phyloP scores from a whole-genome alignment of 202 grass and related monocot genomes.

The Setaria italica region DNA sequence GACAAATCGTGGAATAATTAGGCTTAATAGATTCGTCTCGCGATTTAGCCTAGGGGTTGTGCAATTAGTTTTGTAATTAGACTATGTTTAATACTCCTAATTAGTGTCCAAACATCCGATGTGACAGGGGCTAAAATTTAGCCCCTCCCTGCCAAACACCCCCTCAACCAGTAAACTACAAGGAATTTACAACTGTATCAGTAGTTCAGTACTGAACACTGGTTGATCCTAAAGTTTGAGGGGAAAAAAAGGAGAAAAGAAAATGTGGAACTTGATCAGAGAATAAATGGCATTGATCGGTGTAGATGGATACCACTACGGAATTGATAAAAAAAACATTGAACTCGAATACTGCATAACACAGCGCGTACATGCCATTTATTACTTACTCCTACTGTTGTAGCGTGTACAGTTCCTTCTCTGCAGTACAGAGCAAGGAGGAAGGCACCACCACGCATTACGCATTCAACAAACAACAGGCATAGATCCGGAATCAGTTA shows the following conservation, averaged over 20 bases:
- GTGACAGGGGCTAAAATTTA: no score
- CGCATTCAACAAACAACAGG: conserved; percentile 31
- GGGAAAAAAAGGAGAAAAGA: neutral
- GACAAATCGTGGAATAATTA: no score
- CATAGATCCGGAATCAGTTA: conserved; percentile 1
- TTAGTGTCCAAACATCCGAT: no score
- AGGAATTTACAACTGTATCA: conserved; percentile 6
- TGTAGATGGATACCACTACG: neutral
- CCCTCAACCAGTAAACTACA: no score
- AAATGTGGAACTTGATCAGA: neutral
- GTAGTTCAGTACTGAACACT: neutral
- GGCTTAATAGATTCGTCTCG: no score
- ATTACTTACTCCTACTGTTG: conserved; percentile 14
- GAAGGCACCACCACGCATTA: neutral
- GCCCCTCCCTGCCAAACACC: no score
- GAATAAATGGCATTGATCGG: neutral
- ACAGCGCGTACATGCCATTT: conserved; percentile 11
- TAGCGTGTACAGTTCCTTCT: neutral
- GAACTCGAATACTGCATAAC: neutral
- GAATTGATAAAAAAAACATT: neutral
- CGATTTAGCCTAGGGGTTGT: no score
- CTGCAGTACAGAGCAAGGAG: neutral
- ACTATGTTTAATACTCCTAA: no score
- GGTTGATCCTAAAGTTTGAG: neutral
- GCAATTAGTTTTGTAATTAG: no score